These are phyloP conservation scores for Quercus suber DNA, from an alignment of 306 rosid species.

Conservation along the genomic window DNA sequence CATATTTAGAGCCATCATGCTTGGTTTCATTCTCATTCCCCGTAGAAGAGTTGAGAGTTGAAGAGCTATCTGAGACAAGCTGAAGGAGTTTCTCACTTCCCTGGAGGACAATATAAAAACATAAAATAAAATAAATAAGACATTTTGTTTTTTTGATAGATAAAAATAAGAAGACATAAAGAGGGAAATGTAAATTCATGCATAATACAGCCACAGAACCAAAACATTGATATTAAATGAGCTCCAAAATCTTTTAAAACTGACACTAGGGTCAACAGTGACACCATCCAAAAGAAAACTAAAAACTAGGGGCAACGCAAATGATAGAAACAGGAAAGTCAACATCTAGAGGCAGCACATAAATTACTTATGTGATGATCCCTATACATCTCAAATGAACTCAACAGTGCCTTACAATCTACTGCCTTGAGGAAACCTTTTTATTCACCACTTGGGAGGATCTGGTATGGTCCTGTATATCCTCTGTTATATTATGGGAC, in stretches of 20 bases:
- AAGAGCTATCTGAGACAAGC: slow-evolving; percentile 57
- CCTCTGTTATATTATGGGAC: not conserved
- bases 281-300: not conserved
- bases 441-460: not conserved
- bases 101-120: slow-evolving; percentile 33
- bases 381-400: not conserved
- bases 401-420: not conserved
- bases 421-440: not conserved
- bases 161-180: slow-evolving; percentile 10
- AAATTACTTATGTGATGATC: not conserved
- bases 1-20: slow-evolving; percentile 16
- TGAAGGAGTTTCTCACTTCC: slow-evolving; percentile 86
- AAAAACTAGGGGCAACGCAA: not conserved
- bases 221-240: not conserved
- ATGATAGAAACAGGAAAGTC: not conserved
- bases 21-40: slow-evolving; percentile 28
- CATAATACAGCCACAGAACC: not conserved
- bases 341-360: slow-evolving; percentile 17
- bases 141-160: no score
- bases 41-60: slow-evolving; percentile 13
- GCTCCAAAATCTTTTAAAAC: not conserved
- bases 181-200: slow-evolving; percentile 19
- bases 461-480: not conserved
- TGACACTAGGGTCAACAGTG: slow-evolving; percentile 3
- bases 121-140: no score